Evolutionary conservation across 2,329 filamentous ascomycete genomes (phyloP), one percentile per base, ranked within the genome.

Genomic region (Fusarium sp.): DNA sequence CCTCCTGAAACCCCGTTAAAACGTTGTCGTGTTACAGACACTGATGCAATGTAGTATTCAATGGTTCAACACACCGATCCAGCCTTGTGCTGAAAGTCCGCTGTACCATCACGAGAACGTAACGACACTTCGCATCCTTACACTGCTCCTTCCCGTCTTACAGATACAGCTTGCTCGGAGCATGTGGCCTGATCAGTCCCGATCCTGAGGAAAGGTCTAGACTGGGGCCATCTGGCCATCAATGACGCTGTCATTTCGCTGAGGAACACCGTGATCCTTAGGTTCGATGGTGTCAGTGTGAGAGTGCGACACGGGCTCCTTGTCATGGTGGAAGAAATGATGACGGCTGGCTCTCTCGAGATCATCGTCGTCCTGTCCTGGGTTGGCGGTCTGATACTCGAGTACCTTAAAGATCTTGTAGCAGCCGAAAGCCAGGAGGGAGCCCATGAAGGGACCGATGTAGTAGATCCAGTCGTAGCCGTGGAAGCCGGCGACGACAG

Each of bases 381-480:
- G 82, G 71, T 87, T 86, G 59, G 81, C 81, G 14, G 80, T 83
- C 69, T 84, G 78, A 74, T 87, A 88, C 57, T 87, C 82, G 32
- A 88, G 78, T 30, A 78, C 74, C 74, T 86, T 86, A 57, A 89
- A 78, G 5, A 85, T 66, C 61, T 80, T 81, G 77, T 87, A 89
- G 21, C 86, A 80, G 10, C 64, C 78, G n/a, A 79, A 82, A 2
- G 86, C 85, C 16, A 88, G 74, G 8, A 85, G 53, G 1, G 83
- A 72, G 1, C 87, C 87, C 53, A 86, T 76, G 12, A 82, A 76
- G 3, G 87, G 87, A 0, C 86, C 87, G 13, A 88, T 69, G 82
- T 84, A 87, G 78, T 86, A 87, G 71, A 87, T 86, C 85, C 85
- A 87, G 57, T 85, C 82, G 73, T 86, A 85, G 18, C 73, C 71